Evolutionary conservation across 2,329 filamentous ascomycete species (phyloP).

Genomic region (Ceratocystis colombiana): DNA sequence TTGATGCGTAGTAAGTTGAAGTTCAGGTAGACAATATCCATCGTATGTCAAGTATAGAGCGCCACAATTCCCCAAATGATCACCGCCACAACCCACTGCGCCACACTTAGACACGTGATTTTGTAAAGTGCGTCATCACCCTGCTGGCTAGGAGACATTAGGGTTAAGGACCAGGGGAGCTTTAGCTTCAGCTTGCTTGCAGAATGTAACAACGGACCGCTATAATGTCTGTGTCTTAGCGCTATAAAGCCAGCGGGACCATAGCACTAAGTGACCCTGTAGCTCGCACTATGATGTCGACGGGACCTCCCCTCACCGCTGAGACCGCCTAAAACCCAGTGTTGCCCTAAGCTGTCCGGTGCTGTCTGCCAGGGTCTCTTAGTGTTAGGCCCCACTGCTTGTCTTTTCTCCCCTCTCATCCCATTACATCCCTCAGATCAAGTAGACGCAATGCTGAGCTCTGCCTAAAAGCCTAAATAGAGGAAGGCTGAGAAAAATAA

Average conservation of each 20-base stretch:
- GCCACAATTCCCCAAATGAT: not conserved
- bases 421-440: not conserved
- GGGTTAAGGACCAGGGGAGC: not conserved
- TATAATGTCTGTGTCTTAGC: not conserved
- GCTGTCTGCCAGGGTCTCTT: too few relatives aligned
- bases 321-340: too few relatives aligned
- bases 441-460: constrained; percentile 8
- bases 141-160: not conserved
- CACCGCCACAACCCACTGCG: not conserved
- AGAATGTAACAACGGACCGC: not conserved
- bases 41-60: not conserved
- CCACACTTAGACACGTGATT: constrained; percentile 1
- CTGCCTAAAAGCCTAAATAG: constrained; percentile 6
- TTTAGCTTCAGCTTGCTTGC: not conserved
- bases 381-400: not conserved
- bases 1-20: too few relatives aligned
- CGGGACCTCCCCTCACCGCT: not conserved
- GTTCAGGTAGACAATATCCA: too few relatives aligned
- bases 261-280: too few relatives aligned
- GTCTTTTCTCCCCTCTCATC: not conserved
- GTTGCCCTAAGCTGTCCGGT: too few relatives aligned
- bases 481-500: not conserved
- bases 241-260: not conserved
- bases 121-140: not conserved
- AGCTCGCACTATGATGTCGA: not conserved